These are phyloP conservation scores for Nitzschia putrida DNA, from an alignment of 108 stramenopile genomes.

Conservation along the genomic window DNA sequence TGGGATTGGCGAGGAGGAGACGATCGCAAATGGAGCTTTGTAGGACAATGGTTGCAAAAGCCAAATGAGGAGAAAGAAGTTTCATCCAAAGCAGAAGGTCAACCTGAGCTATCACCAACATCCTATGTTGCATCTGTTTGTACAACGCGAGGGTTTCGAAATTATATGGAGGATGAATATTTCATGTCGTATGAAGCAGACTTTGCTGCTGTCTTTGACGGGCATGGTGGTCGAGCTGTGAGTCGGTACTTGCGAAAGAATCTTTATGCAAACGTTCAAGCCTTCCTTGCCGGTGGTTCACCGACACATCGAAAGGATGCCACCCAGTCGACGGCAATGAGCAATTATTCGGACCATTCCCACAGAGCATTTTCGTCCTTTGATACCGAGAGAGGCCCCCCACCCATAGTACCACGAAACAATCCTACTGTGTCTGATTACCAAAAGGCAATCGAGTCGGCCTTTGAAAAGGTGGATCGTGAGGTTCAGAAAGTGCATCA, in stretches of 20 bases:
- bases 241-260: constrained; percentile 80
- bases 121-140: constrained; percentile 38
- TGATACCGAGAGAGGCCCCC: not conserved
- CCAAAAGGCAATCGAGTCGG: constrained; percentile 42
- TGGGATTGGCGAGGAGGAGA: constrained; percentile 20
- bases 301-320: constrained; percentile 9
- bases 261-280: constrained; percentile 71
- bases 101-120: not conserved
- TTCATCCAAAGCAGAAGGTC: not conserved
- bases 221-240: constrained; percentile 90
- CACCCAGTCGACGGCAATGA: constrained; percentile 12
- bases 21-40: constrained; percentile 13
- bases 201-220: constrained; percentile 93
- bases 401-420: not conserved
- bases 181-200: constrained; percentile 46
- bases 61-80: not conserved
- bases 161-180: constrained; percentile 86
- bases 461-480: constrained; percentile 66
- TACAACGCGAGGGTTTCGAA: constrained; percentile 55
- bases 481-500: constrained; percentile 64
- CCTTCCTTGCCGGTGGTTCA: constrained; percentile 24
- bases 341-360: not conserved
- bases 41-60: not conserved
- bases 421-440: constrained; percentile 19
- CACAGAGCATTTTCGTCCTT: not conserved